phyloP scores from a whole-genome alignment of 176 grass and related monocot species.

The Zea luxurians region DNA sequence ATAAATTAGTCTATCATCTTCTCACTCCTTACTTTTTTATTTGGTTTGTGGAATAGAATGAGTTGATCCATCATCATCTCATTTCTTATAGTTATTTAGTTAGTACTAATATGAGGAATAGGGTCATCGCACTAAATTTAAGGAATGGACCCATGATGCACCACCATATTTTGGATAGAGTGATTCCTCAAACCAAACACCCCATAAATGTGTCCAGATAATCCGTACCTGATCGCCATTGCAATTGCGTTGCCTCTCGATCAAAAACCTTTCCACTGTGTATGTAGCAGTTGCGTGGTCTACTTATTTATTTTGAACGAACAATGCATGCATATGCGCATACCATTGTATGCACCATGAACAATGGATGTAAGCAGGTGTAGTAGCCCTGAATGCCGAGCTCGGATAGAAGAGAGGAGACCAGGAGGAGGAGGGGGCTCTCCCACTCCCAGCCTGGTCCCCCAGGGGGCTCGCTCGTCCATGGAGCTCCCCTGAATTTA shows the following conservation, averaged over 20 bases:
- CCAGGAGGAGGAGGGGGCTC: not conserved
- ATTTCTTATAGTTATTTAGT: no score
- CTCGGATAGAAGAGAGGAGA: constrained; percentile 39
- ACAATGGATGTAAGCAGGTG: not conserved
- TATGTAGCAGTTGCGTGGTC: not conserved
- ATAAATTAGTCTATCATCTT: no score
- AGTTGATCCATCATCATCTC: no score
- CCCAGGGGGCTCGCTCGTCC: not conserved
- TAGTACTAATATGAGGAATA: no score
- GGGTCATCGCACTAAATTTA: no score
- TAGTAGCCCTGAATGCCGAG: not conserved
- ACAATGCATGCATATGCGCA: not conserved
- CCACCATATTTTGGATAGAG: no score
- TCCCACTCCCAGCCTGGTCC: constrained; percentile 33
- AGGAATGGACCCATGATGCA: no score
- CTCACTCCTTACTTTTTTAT: no score
- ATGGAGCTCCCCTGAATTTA: constrained; percentile 38
- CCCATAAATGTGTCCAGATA: not conserved
- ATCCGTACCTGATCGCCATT: not conserved
- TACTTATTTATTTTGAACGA: not conserved
- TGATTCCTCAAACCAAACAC: no score
- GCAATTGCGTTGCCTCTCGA: not conserved
- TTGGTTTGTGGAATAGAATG: no score
- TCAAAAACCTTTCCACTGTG: not conserved
- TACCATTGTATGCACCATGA: not conserved